Base-by-base conservation (phyloP, 2,329 filamentous ascomycete species). In the Hypoxylon sp. region DNA sequence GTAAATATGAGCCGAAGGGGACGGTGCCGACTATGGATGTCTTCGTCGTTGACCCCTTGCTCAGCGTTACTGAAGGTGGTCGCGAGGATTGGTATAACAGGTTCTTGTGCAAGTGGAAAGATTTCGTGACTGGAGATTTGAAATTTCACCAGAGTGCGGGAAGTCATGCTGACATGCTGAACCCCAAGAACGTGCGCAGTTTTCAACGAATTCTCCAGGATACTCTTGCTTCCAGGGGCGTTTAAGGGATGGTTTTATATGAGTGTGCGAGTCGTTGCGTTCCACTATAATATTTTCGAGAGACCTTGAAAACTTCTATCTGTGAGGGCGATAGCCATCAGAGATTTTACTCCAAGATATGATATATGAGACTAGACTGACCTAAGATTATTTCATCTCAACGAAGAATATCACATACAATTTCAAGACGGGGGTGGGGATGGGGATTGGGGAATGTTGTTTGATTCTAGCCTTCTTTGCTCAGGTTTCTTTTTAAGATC, bases 1-100 rank as follows among this genome's bases (percentile, higher is more conserved):
- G 5, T 0, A 78, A 84, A 14, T 86, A 85, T 68, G 80, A 85
- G 53, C 83, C 83, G 1, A n/a, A 17, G 0, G 82, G 82, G 0
- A 58, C 26, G 0, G 78, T 84, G 0, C 62, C 66, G 0, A 17
- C 44, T 0, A 79, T 85, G 55, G 83, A 85, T 72, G 76, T 84
- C 1, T 84, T 85, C 71, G 5, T 82, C 82, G 19, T 56, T 0
- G 53, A 56, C n/a, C 53, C 53, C 3, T 19, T 56, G 39, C 53
- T 56, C 5, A 56, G 53, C 39, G 53, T 56, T 67, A 80, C 3
- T 73, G 68, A 46, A 68, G 2, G 76, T 73, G 14, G 76, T 33
- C 71, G 72, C n/a, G 62, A 78, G 26, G 75, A 81, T 29, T 82
- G 79, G 78, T 22, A 67, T 82, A 37, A 70, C 60, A 11, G 68